Percentiles rank a stretch among this genome's conserved stretches.
These are phyloP conservation scores for Globisporangium lucens DNA, from an alignment of 352 stramenopile genomes.

Conservation along the genomic window DNA sequence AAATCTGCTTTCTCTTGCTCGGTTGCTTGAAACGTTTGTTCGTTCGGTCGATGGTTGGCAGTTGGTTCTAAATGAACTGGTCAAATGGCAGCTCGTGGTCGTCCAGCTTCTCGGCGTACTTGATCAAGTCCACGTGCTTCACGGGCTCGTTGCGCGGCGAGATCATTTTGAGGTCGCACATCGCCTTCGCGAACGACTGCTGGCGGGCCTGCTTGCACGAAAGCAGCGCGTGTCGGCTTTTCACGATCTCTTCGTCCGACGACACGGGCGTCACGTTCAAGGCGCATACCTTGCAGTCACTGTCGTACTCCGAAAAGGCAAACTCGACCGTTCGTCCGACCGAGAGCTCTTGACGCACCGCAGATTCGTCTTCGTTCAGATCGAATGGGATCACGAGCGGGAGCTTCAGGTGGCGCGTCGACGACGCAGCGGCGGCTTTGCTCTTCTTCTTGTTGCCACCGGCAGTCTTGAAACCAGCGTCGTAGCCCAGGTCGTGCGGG, in stretches of 20 bases:
- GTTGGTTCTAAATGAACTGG: conserved; percentile 47
- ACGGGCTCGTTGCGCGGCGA: conserved; percentile 74
- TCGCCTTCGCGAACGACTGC: conserved; percentile 69
- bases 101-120: conserved; percentile 80
- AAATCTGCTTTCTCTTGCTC: conserved; percentile 1
- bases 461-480: conserved; percentile 17
- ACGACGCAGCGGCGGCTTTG: conserved; percentile 3
- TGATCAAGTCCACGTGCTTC: conserved; percentile 80
- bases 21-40: neutral
- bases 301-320: conserved; percentile 30
- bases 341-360: conserved; percentile 42
- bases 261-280: conserved; percentile 60
- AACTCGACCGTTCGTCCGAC: conserved; percentile 77
- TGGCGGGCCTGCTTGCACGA: conserved; percentile 74
- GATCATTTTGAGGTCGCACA: conserved; percentile 75
- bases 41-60: neutral
- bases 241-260: conserved; percentile 56
- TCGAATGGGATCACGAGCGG: conserved; percentile 71
- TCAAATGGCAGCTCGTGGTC: conserved; percentile 55
- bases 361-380: conserved; percentile 39
- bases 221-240: conserved; percentile 66
- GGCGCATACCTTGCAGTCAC: conserved; percentile 32
- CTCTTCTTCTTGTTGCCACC: conserved; percentile 15
- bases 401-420: conserved; percentile 37
- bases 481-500: conserved; percentile 54